Evolutionary conservation across 176 grass and related monocot species (phyloP), one percentile per base, ranked within the genome.

Genomic region (Oryza rufipogon): DNA sequence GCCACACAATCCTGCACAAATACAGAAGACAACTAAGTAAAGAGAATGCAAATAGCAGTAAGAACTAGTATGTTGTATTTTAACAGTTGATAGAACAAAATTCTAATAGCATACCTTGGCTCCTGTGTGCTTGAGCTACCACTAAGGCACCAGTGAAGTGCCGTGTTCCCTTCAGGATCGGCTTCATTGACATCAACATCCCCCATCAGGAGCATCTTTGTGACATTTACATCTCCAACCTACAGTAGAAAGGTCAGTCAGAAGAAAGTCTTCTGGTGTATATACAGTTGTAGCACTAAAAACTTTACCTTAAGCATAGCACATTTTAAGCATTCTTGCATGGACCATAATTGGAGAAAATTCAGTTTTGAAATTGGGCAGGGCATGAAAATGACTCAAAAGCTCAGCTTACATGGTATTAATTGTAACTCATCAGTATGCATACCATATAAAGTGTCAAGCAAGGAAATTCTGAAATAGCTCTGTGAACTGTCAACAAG

Each of bases 131-230:
- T 85, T 83, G 87, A 87, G 48, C 77, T 81, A 64, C 76, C 85
- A 81, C 69, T 74, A 66, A 92, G 87, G 81, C 87, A 92, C 87
- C 91, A 92, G 68, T 92, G 91, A 81, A 92, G 91, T 73, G 91
- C 73, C 7, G 87, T 87, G 72, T 92, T 92, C 68, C 84, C 87
- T 68, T 92, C 84, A 15, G 70, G 79, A 63, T 89, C 91, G 4
- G 77, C 78, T 87, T 87, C 91, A 81, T 89, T 87, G 47, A 84
- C 84, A 86, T 92, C 66, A 30, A 79, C 83, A 73, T 89, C 81
- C 26, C 81, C 71, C 84, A 78, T 89, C 60, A 92, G 76, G 65
- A 92, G 87, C 80, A 92, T 86, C 81, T 92, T 92, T 32, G 79
- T 92, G 56, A 87, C 67, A 72, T 75, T 49, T 84, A 81, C 75